phyloP scores from a whole-genome alignment of 2,329 filamentous ascomycete species.

The Penicillium frequentans region DNA sequence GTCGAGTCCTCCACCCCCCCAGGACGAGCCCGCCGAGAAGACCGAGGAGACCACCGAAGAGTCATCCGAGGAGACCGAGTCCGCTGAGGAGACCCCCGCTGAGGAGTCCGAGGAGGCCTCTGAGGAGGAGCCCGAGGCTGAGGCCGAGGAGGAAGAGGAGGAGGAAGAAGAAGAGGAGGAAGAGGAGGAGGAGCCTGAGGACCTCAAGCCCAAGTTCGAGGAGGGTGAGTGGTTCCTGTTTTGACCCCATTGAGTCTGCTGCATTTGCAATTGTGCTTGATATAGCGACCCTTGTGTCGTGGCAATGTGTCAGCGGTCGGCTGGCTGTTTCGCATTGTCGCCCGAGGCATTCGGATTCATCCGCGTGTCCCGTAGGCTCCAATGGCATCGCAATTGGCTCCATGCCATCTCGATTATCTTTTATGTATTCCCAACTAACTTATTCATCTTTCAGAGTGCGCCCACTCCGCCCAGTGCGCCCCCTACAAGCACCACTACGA shows the following conservation, averaged over 20 bases:
- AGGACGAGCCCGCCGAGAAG: conserved; percentile 43
- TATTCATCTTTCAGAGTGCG: conserved; percentile 68
- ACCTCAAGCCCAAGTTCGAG: conserved; percentile 84
- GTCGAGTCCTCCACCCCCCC: conserved; percentile 48
- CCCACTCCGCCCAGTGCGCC: conserved; percentile 79
- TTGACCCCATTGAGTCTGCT: conserved; percentile 1
- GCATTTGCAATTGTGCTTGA: neutral
- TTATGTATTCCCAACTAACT: conserved; percentile 6
- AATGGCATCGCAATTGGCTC: conserved; percentile 17
- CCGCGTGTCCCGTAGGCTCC: neutral
- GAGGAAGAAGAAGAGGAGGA: conserved; percentile 79
- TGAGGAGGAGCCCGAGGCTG: conserved; percentile 67
- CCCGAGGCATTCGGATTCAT: conserved; percentile 3
- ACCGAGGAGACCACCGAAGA: conserved; percentile 27
- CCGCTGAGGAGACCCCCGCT: conserved; percentile 47
- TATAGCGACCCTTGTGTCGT: neutral
- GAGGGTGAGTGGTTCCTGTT: conserved; percentile 69
- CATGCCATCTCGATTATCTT: neutral
- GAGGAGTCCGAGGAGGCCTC: conserved; percentile 53
- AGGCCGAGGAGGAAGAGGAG: conserved; percentile 76
- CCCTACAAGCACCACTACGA: conserved; percentile 97
- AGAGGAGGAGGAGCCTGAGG: conserved; percentile 76
- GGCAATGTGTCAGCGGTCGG: neutral
- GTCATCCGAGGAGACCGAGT: conserved; percentile 42
- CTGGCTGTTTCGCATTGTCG: conserved; percentile 4